These are phyloP conservation scores for Fusarium torreyae DNA, from an alignment of 2,329 filamentous ascomycete species.

Conservation along the genomic window DNA sequence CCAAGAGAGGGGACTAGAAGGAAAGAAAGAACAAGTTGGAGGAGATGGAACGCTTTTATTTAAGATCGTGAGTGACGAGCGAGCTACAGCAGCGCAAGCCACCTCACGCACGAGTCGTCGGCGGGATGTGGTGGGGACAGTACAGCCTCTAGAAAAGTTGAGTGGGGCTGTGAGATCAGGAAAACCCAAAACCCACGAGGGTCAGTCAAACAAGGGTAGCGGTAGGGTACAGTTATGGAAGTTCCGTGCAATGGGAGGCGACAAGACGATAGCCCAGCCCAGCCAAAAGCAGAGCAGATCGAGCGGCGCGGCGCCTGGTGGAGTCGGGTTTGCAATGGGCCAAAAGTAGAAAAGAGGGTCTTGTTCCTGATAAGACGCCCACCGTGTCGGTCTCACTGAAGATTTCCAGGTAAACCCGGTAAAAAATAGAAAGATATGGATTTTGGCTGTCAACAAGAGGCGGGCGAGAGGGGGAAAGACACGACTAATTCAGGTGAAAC, in stretches of 20 bases:
- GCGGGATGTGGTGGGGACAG: slow-evolving; percentile 43
- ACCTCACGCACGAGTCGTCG: slow-evolving; percentile 37
- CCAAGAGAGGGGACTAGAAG: slow-evolving; percentile 43
- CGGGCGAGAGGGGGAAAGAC: slow-evolving; percentile 18
- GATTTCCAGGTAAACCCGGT: slow-evolving; percentile 30
- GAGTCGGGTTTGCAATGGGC: slow-evolving; percentile 44
- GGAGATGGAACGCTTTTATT: slow-evolving; percentile 50
- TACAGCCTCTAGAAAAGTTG: slow-evolving; percentile 40
- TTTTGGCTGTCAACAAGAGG: slow-evolving; percentile 8
- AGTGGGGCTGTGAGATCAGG: slow-evolving; percentile 47
- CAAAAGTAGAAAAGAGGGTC: slow-evolving; percentile 51
- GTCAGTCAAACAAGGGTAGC: slow-evolving; percentile 38
- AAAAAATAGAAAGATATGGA: slow-evolving; percentile 23
- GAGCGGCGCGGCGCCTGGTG: slow-evolving; percentile 45
- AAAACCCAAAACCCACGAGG: slow-evolving; percentile 38
- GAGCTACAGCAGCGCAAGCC: slow-evolving; percentile 42
- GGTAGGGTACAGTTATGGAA: slow-evolving; percentile 33
- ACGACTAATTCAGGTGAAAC: slow-evolving; percentile 8
- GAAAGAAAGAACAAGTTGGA: slow-evolving; percentile 44
- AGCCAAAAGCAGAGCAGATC: slow-evolving; percentile 41
- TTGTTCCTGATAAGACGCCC: slow-evolving; percentile 48
- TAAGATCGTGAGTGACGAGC: slow-evolving; percentile 45
- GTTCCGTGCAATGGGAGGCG: slow-evolving; percentile 41
- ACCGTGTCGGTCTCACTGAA: slow-evolving; percentile 38
- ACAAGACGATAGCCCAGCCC: slow-evolving; percentile 36